Base-by-base conservation (phyloP, 257 asterid genomes). In the Solanum chiquidenum region DNA sequence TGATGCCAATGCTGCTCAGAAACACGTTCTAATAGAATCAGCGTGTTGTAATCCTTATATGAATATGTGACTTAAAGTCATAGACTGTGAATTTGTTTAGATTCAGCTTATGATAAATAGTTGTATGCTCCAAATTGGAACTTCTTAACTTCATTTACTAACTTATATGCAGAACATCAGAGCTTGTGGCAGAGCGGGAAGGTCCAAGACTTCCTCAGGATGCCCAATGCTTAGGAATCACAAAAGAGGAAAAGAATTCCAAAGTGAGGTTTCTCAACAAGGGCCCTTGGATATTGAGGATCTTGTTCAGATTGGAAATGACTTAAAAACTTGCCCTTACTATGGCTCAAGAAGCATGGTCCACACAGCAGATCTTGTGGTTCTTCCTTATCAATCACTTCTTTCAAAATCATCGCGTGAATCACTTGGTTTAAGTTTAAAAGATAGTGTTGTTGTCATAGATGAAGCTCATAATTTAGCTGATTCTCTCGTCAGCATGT, bases 391-490 rank as follows among this genome's bases (percentile, higher is more conserved):
- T 90, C 99, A 97, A 91, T 97, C 99, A 62, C 95, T 97, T 93
- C 98, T 97, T 90, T 97, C 99, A 87, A 95, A 96, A 91, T 89
- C 98, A 71, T 95, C 99, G 13, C 96, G 99, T 27, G 99, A 95
- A 91, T 95, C 99, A 27, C 93, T 95, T 84, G 98, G 98, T 93
- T 91, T 97, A 87, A 91, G 91, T 92, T 90, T 97, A 82, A 95
- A 95, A 91, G 91, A 93, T 80, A 95, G 94, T 83, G 92, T 97
- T 42, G 84, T 97, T 64, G 94, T 97, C 89, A 95, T 97, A 85
- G 99, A 97, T 11, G 99, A 97, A 91, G 99, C 99, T 89, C 99
- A 97, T 88, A 97, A 97, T 92, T 95, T 97, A 75, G 99, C 99
- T 84, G 99, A 97, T 86, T 94, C 99, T 79, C 96, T 97, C 83